Evolutionary conservation across 345 rosid species (phyloP).

Genomic region (Camelina hispida): DNA sequence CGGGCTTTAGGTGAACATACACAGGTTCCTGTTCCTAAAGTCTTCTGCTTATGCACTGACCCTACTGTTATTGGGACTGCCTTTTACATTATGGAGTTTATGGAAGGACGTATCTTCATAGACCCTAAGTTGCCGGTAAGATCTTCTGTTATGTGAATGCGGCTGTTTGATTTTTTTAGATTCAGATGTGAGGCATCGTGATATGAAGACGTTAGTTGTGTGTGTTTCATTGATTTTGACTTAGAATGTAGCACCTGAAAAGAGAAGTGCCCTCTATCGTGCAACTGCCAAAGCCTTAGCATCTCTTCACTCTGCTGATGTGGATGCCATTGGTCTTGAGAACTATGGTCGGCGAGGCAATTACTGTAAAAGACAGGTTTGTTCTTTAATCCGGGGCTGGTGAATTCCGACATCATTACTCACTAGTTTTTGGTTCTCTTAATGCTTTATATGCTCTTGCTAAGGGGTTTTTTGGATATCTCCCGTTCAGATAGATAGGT

Average conservation of each 20-base stretch:
- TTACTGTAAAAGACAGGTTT: slow-evolving; percentile 89
- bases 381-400: not conserved
- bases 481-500: slow-evolving; percentile 76
- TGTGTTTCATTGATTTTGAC: slow-evolving; percentile 33
- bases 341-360: slow-evolving; percentile 77
- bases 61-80: slow-evolving; percentile 75
- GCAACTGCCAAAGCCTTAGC: slow-evolving; percentile 82
- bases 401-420: not conserved
- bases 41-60: slow-evolving; percentile 76
- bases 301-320: slow-evolving; percentile 74
- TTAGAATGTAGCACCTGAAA: slow-evolving; percentile 69
- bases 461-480: slow-evolving; percentile 9
- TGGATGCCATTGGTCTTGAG: slow-evolving; percentile 78
- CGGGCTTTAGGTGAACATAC: slow-evolving; percentile 78
- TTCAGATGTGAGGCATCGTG: slow-evolving; percentile 4
- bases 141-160: slow-evolving; percentile 4
- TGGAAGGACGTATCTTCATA: slow-evolving; percentile 87
- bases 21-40: slow-evolving; percentile 87
- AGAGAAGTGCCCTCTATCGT: slow-evolving; percentile 66
- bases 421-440: not conserved
- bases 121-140: slow-evolving; percentile 76
- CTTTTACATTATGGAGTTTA: slow-evolving; percentile 94
- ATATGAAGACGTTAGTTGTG: not conserved
- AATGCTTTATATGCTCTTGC: not conserved
- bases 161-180: slow-evolving; percentile 10